These are phyloP conservation scores for Aureobasidium sp. DNA, from an alignment of 2,329 filamentous ascomycete species.

Conservation along the genomic window DNA sequence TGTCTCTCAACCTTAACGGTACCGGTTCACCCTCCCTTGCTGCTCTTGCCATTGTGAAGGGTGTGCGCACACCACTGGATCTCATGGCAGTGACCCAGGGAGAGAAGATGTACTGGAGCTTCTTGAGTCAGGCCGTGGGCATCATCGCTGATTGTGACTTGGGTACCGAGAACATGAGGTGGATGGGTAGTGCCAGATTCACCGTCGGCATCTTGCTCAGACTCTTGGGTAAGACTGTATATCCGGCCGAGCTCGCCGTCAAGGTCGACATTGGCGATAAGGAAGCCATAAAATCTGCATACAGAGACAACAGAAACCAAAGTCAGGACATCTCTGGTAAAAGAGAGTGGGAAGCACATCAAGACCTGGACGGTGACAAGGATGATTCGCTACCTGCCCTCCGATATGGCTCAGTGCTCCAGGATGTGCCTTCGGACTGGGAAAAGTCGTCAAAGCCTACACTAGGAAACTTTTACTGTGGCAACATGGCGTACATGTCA, in stretches of 20 bases:
- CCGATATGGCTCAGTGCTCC: slow-evolving; percentile 69
- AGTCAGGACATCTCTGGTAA: slow-evolving; percentile 18
- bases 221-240: slow-evolving; percentile 65
- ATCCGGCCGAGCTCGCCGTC: slow-evolving; percentile 81
- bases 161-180: slow-evolving; percentile 80
- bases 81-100: slow-evolving; percentile 83
- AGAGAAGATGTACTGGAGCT: slow-evolving; percentile 64
- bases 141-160: slow-evolving; percentile 87
- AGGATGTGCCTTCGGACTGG: slow-evolving; percentile 71
- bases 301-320: slow-evolving; percentile 34
- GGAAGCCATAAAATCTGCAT: slow-evolving; percentile 62
- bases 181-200: slow-evolving; percentile 85
- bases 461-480: slow-evolving; percentile 86
- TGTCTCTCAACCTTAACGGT: slow-evolving; percentile 83
- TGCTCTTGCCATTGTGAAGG: slow-evolving; percentile 79
- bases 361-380: slow-evolving; percentile 15
- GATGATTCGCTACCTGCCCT: slow-evolving; percentile 53
- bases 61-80: slow-evolving; percentile 73
- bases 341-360: slow-evolving; percentile 19
- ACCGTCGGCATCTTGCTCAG: slow-evolving; percentile 75
- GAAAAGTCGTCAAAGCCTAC: slow-evolving; percentile 62
- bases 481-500: slow-evolving; percentile 93
- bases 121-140: slow-evolving; percentile 82
- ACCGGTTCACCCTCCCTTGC: slow-evolving; percentile 66
- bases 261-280: slow-evolving; percentile 77